A percentile compares a stretch with the other conserved stretches of the same genome.
These are phyloP conservation scores for Inonotus obliquus DNA, from an alignment of 1,284 basidiomycete genomes.

Conservation along the genomic window DNA sequence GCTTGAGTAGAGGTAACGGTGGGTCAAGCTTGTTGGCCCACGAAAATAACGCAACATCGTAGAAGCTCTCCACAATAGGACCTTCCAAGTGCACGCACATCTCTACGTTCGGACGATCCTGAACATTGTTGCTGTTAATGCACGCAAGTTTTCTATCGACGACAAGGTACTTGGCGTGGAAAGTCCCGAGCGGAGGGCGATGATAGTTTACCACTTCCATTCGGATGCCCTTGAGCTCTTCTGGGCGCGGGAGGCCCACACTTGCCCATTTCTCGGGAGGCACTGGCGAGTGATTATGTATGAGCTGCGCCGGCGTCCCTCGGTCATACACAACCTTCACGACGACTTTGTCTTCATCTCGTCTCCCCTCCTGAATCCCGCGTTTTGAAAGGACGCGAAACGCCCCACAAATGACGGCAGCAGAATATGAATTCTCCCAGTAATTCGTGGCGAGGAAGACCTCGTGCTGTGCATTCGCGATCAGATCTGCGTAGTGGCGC, in stretches of 20 bases:
- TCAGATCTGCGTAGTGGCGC: constrained; percentile 47
- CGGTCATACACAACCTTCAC: constrained; percentile 66
- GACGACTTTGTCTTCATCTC: constrained; percentile 44
- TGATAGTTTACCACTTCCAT: constrained; percentile 56
- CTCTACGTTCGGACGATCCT: constrained; percentile 62
- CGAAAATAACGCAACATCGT: constrained; percentile 68
- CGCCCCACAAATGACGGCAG: constrained; percentile 47
- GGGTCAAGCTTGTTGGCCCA: constrained; percentile 60
- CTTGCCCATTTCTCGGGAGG: constrained; percentile 44
- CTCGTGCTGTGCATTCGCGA: constrained; percentile 49
- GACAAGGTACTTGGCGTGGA: constrained; percentile 75
- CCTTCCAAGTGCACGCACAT: constrained; percentile 68
- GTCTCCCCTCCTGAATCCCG: constrained; percentile 33
- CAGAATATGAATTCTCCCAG: constrained; percentile 44
- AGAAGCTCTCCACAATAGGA: constrained; percentile 66
- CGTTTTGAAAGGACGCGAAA: constrained; percentile 51
- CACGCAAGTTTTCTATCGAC: constrained; percentile 71
- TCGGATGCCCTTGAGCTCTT: constrained; percentile 58
- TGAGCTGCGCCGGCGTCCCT: constrained; percentile 53
- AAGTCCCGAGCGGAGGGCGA: constrained; percentile 63
- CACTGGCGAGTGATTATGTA: constrained; percentile 54
- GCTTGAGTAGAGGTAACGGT: constrained; percentile 44
- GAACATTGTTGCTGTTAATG: constrained; percentile 75
- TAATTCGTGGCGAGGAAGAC: constrained; percentile 56
- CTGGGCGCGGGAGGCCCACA: constrained; percentile 50